These are phyloP conservation scores for Pelargonium nanum DNA, from an alignment of 345 rosid species.

Conservation along the genomic window DNA sequence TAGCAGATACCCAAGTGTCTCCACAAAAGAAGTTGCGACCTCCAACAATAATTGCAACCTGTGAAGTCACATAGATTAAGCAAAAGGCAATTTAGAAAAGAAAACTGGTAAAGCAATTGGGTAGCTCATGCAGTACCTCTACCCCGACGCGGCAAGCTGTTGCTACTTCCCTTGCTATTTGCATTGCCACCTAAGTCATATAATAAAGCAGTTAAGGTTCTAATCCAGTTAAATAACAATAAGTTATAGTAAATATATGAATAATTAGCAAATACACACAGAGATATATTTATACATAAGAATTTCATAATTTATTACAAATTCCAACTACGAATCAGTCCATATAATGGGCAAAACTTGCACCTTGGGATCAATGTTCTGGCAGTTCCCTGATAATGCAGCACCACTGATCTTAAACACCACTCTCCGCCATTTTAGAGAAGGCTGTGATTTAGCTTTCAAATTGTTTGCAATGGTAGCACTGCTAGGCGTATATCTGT, in stretches of 20 bases:
- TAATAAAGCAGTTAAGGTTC: constrained; percentile 2
- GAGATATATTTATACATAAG: not conserved
- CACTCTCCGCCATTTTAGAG: constrained; percentile 80
- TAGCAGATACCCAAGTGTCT: constrained; percentile 66
- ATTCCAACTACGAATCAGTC: not conserved
- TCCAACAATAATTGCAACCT: constrained; percentile 91
- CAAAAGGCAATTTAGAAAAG: not conserved
- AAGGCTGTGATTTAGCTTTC: constrained; percentile 41
- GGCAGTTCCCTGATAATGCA: constrained; percentile 66
- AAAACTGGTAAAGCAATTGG: not conserved
- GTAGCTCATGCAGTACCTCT: constrained; percentile 34
- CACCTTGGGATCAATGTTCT: constrained; percentile 80
- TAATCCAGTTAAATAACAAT: not conserved
- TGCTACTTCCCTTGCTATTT: constrained; percentile 71
- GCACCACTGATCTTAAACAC: constrained; percentile 82
- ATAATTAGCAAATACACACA: not conserved
- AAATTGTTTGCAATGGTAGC: constrained; percentile 31
- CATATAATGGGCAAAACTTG: not conserved
- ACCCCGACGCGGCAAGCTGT: constrained; percentile 67
- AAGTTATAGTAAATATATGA: too few species aligned
- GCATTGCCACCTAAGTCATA: constrained; percentile 50
- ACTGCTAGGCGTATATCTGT: constrained; percentile 44
- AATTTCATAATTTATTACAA: not conserved
- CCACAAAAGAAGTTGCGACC: constrained; percentile 80
- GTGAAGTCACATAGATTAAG: too few species aligned